Conservation (phyloP, 1,284 basidiomycete species). For the Coniferiporia weirii region DNA sequence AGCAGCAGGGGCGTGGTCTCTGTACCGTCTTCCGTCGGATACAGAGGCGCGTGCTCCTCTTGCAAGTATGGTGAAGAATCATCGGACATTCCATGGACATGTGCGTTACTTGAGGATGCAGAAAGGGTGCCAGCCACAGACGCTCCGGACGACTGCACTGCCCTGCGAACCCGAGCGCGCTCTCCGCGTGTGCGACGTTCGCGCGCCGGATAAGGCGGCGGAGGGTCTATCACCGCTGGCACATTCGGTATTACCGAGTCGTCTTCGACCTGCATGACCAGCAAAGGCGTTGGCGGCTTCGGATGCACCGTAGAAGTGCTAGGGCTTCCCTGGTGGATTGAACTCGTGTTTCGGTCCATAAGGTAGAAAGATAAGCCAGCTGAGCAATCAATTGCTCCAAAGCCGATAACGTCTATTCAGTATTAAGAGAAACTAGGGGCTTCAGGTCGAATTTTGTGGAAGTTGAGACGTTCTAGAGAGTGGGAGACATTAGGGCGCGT, state of each 20-base stretch:
- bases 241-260: constrained; percentile 10
- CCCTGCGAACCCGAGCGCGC: constrained; percentile 27
- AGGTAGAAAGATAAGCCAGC: not conserved
- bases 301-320: not conserved
- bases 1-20: constrained; percentile 42
- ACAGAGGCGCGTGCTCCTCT: constrained; percentile 13
- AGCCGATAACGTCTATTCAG: not conserved
- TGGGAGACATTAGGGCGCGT: not conserved
- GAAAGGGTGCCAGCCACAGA: not conserved
- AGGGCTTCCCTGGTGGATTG: not conserved
- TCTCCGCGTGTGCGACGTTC: constrained; percentile 39
- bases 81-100: constrained; percentile 28
- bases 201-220: constrained; percentile 60
- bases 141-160: constrained; percentile 26
- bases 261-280: not conserved
- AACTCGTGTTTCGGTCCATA: not conserved
- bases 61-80: constrained; percentile 20
- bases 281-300: constrained; percentile 12
- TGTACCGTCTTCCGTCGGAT: constrained; percentile 24
- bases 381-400: not conserved
- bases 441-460: not conserved
- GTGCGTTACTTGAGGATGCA: constrained; percentile 24
- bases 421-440: not conserved
- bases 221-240: constrained; percentile 40
- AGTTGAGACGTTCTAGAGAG: not conserved